Conservation (phyloP, 2,329 filamentous ascomycete genomes). For the Trichoderma sp. region DNA sequence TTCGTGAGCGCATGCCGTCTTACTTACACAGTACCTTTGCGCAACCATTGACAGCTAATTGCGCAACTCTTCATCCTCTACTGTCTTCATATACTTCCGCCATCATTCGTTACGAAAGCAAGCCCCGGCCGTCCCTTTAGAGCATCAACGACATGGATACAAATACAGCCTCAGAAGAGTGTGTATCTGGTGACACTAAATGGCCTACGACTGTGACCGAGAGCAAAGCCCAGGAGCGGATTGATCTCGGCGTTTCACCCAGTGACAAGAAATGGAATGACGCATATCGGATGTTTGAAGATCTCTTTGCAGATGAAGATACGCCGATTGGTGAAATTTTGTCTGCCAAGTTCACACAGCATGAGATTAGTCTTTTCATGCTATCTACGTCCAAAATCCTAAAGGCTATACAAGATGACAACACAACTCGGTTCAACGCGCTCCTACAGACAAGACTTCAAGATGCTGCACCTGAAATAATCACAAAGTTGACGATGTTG, state of each 20-base stretch:
- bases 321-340: constrained; percentile 41
- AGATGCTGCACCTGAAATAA: constrained; percentile 36
- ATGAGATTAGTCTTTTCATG: constrained; percentile 42
- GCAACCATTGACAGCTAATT: neutral
- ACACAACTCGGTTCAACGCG: constrained; percentile 38
- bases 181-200: neutral
- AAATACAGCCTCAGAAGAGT: neutral
- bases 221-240: constrained; percentile 26
- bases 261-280: constrained; percentile 33
- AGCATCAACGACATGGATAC: neutral
- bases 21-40: neutral
- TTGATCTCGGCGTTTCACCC: constrained; percentile 35
- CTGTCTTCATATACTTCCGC: neutral
- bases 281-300: constrained; percentile 40
- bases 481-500: constrained; percentile 51
- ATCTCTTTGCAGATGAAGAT: constrained; percentile 33
- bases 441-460: constrained; percentile 42
- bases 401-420: constrained; percentile 40
- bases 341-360: constrained; percentile 39
- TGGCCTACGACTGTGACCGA: neutral
- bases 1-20: neutral
- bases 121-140: too few species aligned
- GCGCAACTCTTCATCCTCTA: neutral
- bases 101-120: neutral
- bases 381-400: constrained; percentile 37